Conservation (phyloP, 2,329 filamentous ascomycete species). For the Fusarium pininemorale region DNA sequence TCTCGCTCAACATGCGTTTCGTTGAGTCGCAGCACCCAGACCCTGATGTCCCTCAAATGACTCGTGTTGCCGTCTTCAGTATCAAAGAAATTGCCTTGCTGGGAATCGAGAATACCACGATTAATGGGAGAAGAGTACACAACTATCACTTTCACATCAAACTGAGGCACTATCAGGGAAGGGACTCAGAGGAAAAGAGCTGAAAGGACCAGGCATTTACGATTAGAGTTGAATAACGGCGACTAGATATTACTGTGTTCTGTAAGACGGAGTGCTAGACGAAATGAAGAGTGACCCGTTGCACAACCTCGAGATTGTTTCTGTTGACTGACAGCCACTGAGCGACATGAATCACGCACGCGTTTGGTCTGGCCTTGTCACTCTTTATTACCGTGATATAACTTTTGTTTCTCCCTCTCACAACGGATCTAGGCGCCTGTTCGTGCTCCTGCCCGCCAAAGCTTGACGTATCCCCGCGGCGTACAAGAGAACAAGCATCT, state of each 20-base stretch:
- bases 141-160: slow-evolving; percentile 20
- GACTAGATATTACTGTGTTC: neutral
- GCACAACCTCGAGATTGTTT: slow-evolving; percentile 26
- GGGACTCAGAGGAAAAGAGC: neutral
- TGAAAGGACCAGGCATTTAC: neutral
- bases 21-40: slow-evolving; percentile 6
- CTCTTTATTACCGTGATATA: neutral
- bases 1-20: slow-evolving; percentile 33
- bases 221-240: neutral
- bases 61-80: slow-evolving; percentile 22
- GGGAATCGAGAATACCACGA: neutral
- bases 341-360: neutral
- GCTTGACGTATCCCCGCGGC: neutral
- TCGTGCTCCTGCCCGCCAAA: slow-evolving; percentile 4
- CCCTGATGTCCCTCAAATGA: neutral
- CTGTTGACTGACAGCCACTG: slow-evolving; percentile 15
- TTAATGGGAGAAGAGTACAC: neutral
- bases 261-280: slow-evolving; percentile 10
- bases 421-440: neutral
- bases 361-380: slow-evolving; percentile 6
- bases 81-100: neutral
- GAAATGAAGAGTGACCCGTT: slow-evolving; percentile 11
- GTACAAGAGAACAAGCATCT: slow-evolving; percentile 9
- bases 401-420: neutral
- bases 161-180: slow-evolving; percentile 7